Base-by-base conservation (phyloP, 2,329 filamentous ascomycete species). In the Paracoccidioides lutzii region DNA sequence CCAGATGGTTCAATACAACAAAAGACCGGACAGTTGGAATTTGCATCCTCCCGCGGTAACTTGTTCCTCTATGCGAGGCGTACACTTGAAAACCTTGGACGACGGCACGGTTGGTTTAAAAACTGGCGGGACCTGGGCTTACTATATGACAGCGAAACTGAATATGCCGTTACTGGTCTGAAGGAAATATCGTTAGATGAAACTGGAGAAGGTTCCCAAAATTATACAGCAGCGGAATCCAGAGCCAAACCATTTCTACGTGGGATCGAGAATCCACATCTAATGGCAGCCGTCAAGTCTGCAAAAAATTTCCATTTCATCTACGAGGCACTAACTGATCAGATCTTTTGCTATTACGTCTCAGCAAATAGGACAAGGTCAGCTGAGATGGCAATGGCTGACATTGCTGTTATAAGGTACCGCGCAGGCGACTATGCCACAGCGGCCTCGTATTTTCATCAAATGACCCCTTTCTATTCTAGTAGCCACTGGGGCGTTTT, bases 341-440 rank as follows among this genome's bases (percentile, higher is more conserved):
- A 87, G 59, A 84, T 90, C 3, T 80, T 94, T 56, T 85, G 87
- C 1, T 87, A 95, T 66, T 94, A 88, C 67, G 83, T 83, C 12
- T 81, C 89, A 4, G 89, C 90, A 4, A 86, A 84, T 55, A 86
- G 91, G 60, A 78, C 77, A 0, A 85, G 94, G 62, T 87, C 88
- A 6, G 84, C 87, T 0, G 84, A 94, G 62, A 80, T 83, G 22
- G 83, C 84, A 58, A 81, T 90, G 68, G 86, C 88, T 8, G 93
- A 98, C 69, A 78, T 97, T 48, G 93, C 90, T 1, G 80, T 93
- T 4, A 75, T 96, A 52, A 90, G 91, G 64, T 93, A 85, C 62
- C 81, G 87, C 58, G 76, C 87, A 3, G 79, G 81, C 28, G 87
- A 97, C 61, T 90, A 84, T 65, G 76, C 75, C 2, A 79, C 82